A percentile compares a stretch with the other conserved stretches of the same genome.
phyloP scores from a whole-genome alignment of 108 stramenopile species.

The Cyclostephanos tholiformis region DNA sequence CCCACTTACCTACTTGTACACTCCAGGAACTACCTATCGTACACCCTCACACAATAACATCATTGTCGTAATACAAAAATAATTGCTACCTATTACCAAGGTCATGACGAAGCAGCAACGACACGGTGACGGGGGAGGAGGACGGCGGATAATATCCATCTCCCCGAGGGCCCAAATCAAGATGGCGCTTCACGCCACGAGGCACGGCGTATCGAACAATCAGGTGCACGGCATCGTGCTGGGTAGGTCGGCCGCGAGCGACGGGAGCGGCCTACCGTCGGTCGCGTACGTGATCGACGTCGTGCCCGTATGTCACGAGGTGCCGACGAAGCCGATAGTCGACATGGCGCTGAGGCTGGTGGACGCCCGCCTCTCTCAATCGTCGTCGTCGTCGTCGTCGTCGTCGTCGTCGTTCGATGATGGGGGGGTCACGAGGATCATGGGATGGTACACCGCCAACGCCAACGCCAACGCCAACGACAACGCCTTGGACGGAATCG shows the following conservation, averaged over 20 bases:
- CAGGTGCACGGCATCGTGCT: slow-evolving; percentile 69
- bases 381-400: not conserved
- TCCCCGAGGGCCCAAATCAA: slow-evolving; percentile 32
- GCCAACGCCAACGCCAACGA: slow-evolving; percentile 7
- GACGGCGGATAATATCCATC: slow-evolving; percentile 23
- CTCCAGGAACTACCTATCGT: too few relatives aligned
- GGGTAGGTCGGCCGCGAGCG: slow-evolving; percentile 26
- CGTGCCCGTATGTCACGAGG: slow-evolving; percentile 74
- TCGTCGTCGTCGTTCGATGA: not conserved
- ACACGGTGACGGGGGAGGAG: not conserved
- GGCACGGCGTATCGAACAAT: slow-evolving; percentile 34
- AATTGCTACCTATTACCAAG: too few relatives aligned
- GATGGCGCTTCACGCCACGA: slow-evolving; percentile 65
- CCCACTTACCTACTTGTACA: too few relatives aligned
- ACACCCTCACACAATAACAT: too few relatives aligned
- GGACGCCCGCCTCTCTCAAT: slow-evolving; percentile 22
- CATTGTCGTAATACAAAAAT: too few relatives aligned
- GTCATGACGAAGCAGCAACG: too few relatives aligned
- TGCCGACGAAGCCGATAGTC: slow-evolving; percentile 68
- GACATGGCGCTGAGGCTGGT: slow-evolving; percentile 63
- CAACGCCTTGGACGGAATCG: too few relatives aligned
- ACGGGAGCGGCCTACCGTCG: not conserved
- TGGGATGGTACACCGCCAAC: slow-evolving; percentile 79
- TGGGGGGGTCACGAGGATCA: slow-evolving; percentile 28
- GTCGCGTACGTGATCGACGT: slow-evolving; percentile 39